Evolutionary conservation across 1,284 basidiomycete species (phyloP).

Genomic region (Cryptococcus hybrid): DNA sequence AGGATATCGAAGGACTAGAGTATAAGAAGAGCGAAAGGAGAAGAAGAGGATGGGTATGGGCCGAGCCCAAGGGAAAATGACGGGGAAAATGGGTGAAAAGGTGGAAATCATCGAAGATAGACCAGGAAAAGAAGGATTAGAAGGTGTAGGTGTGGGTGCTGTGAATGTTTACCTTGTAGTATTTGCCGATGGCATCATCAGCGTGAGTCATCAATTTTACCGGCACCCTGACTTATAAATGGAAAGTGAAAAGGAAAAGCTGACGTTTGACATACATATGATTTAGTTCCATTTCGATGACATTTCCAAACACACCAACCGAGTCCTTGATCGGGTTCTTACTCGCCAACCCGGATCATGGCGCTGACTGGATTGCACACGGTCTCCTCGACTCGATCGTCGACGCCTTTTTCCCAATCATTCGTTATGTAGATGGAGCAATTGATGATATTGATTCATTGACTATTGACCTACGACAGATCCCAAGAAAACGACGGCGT

Average conservation of each 20-base stretch:
- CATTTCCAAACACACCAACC: constrained; percentile 79
- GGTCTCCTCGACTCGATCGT: constrained; percentile 91
- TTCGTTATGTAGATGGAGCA: constrained; percentile 80
- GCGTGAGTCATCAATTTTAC: constrained; percentile 57
- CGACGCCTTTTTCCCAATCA: constrained; percentile 87
- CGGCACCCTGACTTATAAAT: too few species aligned
- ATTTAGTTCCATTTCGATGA: constrained; percentile 88
- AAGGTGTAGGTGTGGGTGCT: constrained; percentile 66
- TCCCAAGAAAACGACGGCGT: constrained; percentile 18
- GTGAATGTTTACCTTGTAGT: constrained; percentile 87
- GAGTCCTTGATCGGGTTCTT: constrained; percentile 69
- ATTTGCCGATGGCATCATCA: constrained; percentile 84
- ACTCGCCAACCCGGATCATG: constrained; percentile 56
- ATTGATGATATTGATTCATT: constrained; percentile 73
- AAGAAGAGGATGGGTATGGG: constrained; percentile 41
- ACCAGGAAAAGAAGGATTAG: constrained; percentile 58
- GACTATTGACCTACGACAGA: constrained; percentile 53
- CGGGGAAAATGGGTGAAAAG: constrained; percentile 41
- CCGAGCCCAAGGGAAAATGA: constrained; percentile 29
- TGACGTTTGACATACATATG: too few species aligned
- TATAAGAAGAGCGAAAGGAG: constrained; percentile 22
- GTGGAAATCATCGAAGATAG: constrained; percentile 59
- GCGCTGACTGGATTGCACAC: constrained; percentile 92
- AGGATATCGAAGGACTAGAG: constrained; percentile 2
- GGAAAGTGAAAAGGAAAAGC: too few species aligned